A percentile compares a stretch with the other conserved stretches of the same genome.
These are phyloP conservation scores for Pythium oligandrum DNA, from an alignment of 352 stramenopile genomes.

Conservation along the genomic window DNA sequence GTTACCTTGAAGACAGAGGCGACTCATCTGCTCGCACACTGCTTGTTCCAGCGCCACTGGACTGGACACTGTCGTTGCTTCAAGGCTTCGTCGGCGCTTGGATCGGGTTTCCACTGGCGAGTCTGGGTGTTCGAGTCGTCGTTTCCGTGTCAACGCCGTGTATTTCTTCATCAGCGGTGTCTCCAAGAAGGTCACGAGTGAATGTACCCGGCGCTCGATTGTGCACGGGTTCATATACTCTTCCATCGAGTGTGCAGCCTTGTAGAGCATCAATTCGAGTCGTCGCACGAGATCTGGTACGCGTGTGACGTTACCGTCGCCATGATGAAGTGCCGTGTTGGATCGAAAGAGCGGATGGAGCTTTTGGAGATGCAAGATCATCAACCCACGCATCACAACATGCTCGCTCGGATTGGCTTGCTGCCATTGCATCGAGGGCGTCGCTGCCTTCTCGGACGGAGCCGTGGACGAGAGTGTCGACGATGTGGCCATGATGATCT, in stretches of 20 bases:
- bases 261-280: conserved; percentile 76
- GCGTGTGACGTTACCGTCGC: conserved; percentile 10
- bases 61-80: too few relatives aligned
- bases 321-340: conserved; percentile 16
- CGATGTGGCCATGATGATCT: too few relatives aligned
- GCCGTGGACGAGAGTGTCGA: too few relatives aligned
- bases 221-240: conserved; percentile 64
- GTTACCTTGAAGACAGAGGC: conserved; percentile 31
- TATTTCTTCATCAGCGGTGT: conserved; percentile 6
- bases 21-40: neutral
- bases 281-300: conserved; percentile 57
- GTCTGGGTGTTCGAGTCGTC: too few relatives aligned
- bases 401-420: conserved; percentile 19
- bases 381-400: conserved; percentile 36
- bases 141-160: too few relatives aligned
- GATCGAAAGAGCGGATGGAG: conserved; percentile 26
- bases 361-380: conserved; percentile 39
- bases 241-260: conserved; percentile 50
- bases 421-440: neutral
- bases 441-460: too few relatives aligned
- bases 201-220: conserved; percentile 65
- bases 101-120: too few relatives aligned
- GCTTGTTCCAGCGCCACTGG: conserved; percentile 7
- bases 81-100: too few relatives aligned
- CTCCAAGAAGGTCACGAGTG: conserved; percentile 64